Conservation (phyloP, 2,329 filamentous ascomycete genomes). For the Ophiostoma fasciatum region DNA sequence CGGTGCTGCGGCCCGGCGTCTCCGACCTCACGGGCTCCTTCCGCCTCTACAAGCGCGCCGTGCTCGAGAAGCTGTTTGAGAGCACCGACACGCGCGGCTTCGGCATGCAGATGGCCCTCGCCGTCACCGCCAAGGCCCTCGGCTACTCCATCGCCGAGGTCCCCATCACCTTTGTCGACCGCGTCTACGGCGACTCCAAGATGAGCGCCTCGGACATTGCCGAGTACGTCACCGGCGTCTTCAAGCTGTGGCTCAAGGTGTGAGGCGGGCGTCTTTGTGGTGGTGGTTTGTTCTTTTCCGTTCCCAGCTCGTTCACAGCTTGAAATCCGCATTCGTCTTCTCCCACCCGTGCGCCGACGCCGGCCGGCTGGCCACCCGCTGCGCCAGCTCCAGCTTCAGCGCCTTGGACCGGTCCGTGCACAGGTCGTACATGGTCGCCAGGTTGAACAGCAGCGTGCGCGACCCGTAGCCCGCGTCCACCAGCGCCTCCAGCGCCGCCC, state of each 20-base stretch:
- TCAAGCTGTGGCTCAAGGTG: conserved; percentile 65
- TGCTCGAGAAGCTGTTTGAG: conserved; percentile 78
- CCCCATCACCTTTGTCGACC: conserved; percentile 90
- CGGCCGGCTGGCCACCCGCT: conserved; percentile 48
- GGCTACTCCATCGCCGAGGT: conserved; percentile 89
- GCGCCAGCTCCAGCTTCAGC: conserved; percentile 57
- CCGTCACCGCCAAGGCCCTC: conserved; percentile 93
- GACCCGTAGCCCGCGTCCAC: conserved; percentile 51
- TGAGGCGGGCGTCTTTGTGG: conserved; percentile 22
- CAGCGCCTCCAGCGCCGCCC: conserved; percentile 49
- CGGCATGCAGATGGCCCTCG: conserved; percentile 99
- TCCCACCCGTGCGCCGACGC: conserved; percentile 50
- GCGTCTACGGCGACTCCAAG: conserved; percentile 85
- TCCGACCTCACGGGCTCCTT: conserved; percentile 94
- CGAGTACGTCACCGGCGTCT: conserved; percentile 80
- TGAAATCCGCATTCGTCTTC: conserved; percentile 59
- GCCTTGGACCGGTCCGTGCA: conserved; percentile 62
- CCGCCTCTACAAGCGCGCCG: conserved; percentile 80
- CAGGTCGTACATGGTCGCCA: conserved; percentile 83
- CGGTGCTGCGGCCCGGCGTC: conserved; percentile 80
- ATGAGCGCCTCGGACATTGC: conserved; percentile 91
- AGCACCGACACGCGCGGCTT: conserved; percentile 94
- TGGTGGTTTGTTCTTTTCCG: neutral
- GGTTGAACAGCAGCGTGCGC: conserved; percentile 66
- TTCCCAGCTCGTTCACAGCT: conserved; percentile 34